phyloP scores from a whole-genome alignment of 2,329 filamentous ascomycete genomes.

The Parastagonospora nodorum region DNA sequence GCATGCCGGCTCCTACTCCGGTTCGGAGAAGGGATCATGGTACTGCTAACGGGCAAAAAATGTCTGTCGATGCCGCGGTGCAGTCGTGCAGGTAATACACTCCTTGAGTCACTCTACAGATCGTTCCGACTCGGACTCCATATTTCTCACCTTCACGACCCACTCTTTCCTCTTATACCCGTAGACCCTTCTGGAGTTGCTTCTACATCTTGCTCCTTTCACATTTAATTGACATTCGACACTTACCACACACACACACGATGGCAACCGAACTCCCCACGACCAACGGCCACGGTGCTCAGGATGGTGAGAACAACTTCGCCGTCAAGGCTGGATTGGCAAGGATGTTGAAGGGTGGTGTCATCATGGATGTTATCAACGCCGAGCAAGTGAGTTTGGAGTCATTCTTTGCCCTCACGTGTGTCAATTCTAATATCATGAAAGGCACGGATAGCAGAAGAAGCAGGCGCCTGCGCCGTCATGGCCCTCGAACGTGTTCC shows the following conservation, averaged over 20 bases:
- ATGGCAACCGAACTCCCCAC: slow-evolving; percentile 57
- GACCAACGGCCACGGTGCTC: slow-evolving; percentile 49
- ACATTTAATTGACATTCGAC: neutral
- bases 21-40: slow-evolving; percentile 19
- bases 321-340: slow-evolving; percentile 93
- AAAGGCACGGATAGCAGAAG: slow-evolving; percentile 92
- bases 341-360: slow-evolving; percentile 98
- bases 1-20: slow-evolving; percentile 17
- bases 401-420: neutral
- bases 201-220: neutral
- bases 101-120: slow-evolving; percentile 24
- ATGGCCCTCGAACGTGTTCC: slow-evolving; percentile 99
- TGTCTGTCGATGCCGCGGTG: slow-evolving; percentile 24
- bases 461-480: slow-evolving; percentile 92
- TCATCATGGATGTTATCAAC: slow-evolving; percentile 99
- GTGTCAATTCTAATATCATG: slow-evolving; percentile 11
- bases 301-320: slow-evolving; percentile 65
- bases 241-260: slow-evolving; percentile 8
- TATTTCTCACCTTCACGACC: neutral
- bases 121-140: slow-evolving; percentile 8
- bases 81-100: slow-evolving; percentile 30
- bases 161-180: slow-evolving; percentile 1
- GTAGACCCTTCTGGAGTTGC: neutral
- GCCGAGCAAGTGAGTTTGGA: slow-evolving; percentile 70
- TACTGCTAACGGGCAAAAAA: slow-evolving; percentile 28